Evolutionary conservation across 495 filamentous ascomycete genomes (phyloP), one percentile per base, ranked within the genome.

Genomic region (Clohesyomyces aquaticus): DNA sequence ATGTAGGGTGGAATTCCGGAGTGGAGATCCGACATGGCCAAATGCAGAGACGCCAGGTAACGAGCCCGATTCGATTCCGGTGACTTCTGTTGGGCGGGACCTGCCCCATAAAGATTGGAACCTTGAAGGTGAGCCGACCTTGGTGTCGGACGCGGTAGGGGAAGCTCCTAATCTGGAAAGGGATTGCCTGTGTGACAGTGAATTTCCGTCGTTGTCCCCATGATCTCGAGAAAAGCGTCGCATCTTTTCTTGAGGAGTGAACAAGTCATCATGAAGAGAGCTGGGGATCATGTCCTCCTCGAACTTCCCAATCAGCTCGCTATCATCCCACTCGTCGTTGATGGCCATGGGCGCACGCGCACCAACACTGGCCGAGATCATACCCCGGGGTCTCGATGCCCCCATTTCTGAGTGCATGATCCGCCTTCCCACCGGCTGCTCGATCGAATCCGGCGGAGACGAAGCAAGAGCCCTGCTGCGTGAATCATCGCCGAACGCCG

Each of bases 281-380:
- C 87, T 87, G 0, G 94, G 94, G 8, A 98, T 77, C 66, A 91
- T 91, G 67, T 98, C 93, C 68, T 98, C 94, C 74, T 98, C 93
- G 75, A 93, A 93, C 22, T 89, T 82, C 72, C 96, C 96, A 27
- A 63, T 61, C 10, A 63, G 48, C 14, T 60, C 55, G 14, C 18
- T 14, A 16, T 60, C 66, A 51, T 90, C 86, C 60, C 87, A 83
- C 57, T 95, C 93, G 59, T 92, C 84, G 65, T 85, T 90, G 25
- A 87, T 80, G 61, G 63, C 59, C 14, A 65, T 73, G 64, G 47
- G 80, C 78, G 46, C 84, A 80, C 54, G 82, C 75, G 68, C 87
- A 73, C 59, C 91, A 85, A 94, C 82, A 74, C 90, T 95, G 35
- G 88, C 86, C 56, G 91, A 93, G 61, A 72, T 46, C 52, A 96